Evolutionary conservation across 1,284 basidiomycete genomes (phyloP).

Genomic region (Apiotrichum porosum): DNA sequence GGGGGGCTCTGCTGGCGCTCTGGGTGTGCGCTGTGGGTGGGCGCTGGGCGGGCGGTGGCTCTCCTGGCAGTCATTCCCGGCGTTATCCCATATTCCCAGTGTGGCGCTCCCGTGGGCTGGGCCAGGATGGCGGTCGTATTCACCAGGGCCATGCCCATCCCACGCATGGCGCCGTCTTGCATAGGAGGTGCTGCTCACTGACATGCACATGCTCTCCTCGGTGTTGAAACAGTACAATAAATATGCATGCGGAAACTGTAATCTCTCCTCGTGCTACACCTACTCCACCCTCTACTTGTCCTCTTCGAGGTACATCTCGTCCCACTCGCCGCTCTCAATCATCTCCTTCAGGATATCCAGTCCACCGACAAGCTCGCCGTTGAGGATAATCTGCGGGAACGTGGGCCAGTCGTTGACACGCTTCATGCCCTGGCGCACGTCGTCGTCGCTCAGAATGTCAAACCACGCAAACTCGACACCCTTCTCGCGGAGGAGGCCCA

Average conservation of each 20-base stretch:
- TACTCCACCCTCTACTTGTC: background rate
- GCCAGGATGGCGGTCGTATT: too few relatives aligned
- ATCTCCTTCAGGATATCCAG: slow-evolving; percentile 64
- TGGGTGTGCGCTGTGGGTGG: too few relatives aligned
- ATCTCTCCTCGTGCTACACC: background rate
- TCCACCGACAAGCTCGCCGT: slow-evolving; percentile 72
- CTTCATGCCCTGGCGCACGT: slow-evolving; percentile 58
- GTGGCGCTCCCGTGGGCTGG: too few relatives aligned
- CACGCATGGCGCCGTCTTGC: too few relatives aligned
- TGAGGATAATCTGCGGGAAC: slow-evolving; percentile 70
- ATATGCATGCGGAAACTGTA: background rate
- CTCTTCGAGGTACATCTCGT: slow-evolving; percentile 33
- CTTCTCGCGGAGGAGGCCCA: slow-evolving; percentile 60
- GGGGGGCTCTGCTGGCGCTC: too few relatives aligned
- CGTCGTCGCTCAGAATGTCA: slow-evolving; percentile 67
- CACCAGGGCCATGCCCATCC: too few relatives aligned
- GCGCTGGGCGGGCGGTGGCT: too few relatives aligned
- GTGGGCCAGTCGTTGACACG: slow-evolving; percentile 51
- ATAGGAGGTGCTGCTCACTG: too few relatives aligned
- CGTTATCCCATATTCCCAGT: too few relatives aligned
- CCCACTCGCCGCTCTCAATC: slow-evolving; percentile 51
- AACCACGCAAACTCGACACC: slow-evolving; percentile 64
- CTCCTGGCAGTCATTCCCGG: too few relatives aligned
- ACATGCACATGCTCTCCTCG: background rate
- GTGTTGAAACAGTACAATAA: background rate